These are phyloP conservation scores for Apiospora saccharicola DNA, from an alignment of 2,329 filamentous ascomycete species.

Conservation along the genomic window DNA sequence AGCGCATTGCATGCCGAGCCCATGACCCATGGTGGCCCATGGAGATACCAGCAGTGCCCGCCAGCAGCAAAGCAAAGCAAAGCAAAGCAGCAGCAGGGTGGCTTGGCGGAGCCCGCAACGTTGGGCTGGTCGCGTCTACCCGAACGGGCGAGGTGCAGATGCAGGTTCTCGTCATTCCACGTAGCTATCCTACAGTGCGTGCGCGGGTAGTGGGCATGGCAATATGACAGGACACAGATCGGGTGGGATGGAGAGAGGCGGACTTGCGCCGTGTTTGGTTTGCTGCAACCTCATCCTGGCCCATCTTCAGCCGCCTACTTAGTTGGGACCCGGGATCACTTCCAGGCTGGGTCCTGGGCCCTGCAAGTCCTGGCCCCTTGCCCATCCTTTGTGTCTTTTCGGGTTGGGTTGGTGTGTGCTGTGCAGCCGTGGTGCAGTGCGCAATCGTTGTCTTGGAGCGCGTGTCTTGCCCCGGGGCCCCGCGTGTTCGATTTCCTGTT, in stretches of 20 bases:
- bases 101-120: slow-evolving; percentile 4
- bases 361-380: background rate
- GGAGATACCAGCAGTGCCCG: background rate
- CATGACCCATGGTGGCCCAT: background rate
- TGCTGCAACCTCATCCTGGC: background rate
- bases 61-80: background rate
- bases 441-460: slow-evolving; percentile 1
- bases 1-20: slow-evolving; percentile 16
- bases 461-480: background rate
- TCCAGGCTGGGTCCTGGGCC: background rate
- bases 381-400: background rate
- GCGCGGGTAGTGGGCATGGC: slow-evolving; percentile 1
- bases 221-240: slow-evolving; percentile 20
- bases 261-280: background rate
- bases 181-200: slow-evolving; percentile 27
- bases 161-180: slow-evolving; percentile 29
- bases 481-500: slow-evolving; percentile 14
- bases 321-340: background rate
- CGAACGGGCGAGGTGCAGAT: slow-evolving; percentile 28
- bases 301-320: slow-evolving; percentile 15
- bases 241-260: background rate
- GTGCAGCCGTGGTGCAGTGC: background rate
- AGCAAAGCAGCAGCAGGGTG: background rate
- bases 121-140: slow-evolving; percentile 24
- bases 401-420: background rate